Percentiles rank a stretch among this genome's conserved stretches.
Conservation (phyloP, 345 rosid genomes). For the Cardamine chenopodiifolia region DNA sequence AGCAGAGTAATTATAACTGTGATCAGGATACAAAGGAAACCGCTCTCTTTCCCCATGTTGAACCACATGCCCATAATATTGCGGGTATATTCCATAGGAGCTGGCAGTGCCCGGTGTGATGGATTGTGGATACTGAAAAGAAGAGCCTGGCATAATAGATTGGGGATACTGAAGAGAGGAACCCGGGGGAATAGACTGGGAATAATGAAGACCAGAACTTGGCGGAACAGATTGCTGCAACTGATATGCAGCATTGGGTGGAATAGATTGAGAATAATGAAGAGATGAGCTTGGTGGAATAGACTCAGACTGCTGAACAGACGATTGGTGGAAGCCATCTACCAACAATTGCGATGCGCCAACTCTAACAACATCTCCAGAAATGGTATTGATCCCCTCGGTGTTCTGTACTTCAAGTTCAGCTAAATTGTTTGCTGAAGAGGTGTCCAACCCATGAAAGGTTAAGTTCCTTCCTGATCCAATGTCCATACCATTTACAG, state of each 20-base stretch:
- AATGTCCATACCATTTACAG: slow-evolving; percentile 75
- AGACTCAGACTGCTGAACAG: slow-evolving; percentile 49
- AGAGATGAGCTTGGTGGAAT: slow-evolving; percentile 47
- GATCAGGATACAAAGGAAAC: slow-evolving; percentile 48
- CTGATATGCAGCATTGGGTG: slow-evolving; percentile 22
- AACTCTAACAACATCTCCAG: slow-evolving; percentile 43
- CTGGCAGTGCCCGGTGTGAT: slow-evolving; percentile 47
- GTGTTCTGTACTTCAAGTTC: slow-evolving; percentile 52
- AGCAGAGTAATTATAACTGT: slow-evolving; percentile 46
- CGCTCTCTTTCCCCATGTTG: slow-evolving; percentile 49
- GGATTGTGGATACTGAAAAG: slow-evolving; percentile 50
- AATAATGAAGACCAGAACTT: slow-evolving; percentile 39
- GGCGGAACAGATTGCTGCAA: slow-evolving; percentile 39
- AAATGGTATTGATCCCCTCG: slow-evolving; percentile 45
- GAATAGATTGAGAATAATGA: slow-evolving; percentile 37
- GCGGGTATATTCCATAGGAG: slow-evolving; percentile 55
- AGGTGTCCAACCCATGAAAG: slow-evolving; percentile 52
- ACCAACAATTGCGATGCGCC: slow-evolving; percentile 49
- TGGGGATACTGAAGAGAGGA: slow-evolving; percentile 40
- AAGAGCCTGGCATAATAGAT: slow-evolving; percentile 36
- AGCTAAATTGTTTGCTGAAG: slow-evolving; percentile 58
- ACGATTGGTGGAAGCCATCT: slow-evolving; percentile 40
- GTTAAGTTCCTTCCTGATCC: slow-evolving; percentile 53
- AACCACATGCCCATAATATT: slow-evolving; percentile 49
- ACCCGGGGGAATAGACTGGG: slow-evolving; percentile 32